These are phyloP conservation scores for Chalciporus piperatus DNA, from an alignment of 768 basidiomycete species.

Conservation along the genomic window DNA sequence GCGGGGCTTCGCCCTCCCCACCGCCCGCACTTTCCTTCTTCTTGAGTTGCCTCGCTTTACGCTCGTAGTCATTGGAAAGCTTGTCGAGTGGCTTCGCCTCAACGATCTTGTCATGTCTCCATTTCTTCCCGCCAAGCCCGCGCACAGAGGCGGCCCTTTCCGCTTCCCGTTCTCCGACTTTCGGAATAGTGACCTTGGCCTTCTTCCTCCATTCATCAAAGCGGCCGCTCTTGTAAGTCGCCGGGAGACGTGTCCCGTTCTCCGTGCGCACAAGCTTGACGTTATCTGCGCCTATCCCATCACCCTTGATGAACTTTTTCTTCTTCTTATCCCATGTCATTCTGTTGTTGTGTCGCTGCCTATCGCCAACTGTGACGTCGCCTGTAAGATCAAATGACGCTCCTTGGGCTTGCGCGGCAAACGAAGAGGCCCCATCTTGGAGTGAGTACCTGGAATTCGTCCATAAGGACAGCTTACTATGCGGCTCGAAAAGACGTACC, in stretches of 20 bases:
- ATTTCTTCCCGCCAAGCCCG: conserved; percentile 52
- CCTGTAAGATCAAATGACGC: conserved; percentile 81
- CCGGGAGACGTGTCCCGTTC: conserved; percentile 86
- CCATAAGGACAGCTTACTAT: too few relatives aligned
- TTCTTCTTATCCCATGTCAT: conserved; percentile 95
- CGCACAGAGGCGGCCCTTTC: conserved; percentile 31
- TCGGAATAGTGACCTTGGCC: conserved; percentile 67
- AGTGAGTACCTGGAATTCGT: conserved; percentile 70
- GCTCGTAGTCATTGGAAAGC: conserved; percentile 66
- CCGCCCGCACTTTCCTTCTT: conserved; percentile 41
- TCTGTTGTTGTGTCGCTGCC: conserved; percentile 51
- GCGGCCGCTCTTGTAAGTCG: conserved; percentile 87
- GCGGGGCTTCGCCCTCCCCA: conserved; percentile 25
- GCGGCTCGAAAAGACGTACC: conserved; percentile 48
- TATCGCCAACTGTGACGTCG: conserved; percentile 59
- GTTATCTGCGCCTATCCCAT: conserved; percentile 85
- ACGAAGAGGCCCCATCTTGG: conserved; percentile 80
- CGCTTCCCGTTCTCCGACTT: conserved; percentile 78
- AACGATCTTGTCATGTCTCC: conserved; percentile 65
- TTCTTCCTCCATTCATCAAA: conserved; percentile 95
- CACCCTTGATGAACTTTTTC: conserved; percentile 89
- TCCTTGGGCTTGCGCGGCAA: conserved; percentile 77
- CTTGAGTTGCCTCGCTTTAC: conserved; percentile 61
- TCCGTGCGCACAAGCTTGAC: conserved; percentile 92
- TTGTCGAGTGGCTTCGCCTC: conserved; percentile 79